Conservation (phyloP, 2,329 filamentous ascomycete genomes). For the Pestalotiopsis sp. region DNA sequence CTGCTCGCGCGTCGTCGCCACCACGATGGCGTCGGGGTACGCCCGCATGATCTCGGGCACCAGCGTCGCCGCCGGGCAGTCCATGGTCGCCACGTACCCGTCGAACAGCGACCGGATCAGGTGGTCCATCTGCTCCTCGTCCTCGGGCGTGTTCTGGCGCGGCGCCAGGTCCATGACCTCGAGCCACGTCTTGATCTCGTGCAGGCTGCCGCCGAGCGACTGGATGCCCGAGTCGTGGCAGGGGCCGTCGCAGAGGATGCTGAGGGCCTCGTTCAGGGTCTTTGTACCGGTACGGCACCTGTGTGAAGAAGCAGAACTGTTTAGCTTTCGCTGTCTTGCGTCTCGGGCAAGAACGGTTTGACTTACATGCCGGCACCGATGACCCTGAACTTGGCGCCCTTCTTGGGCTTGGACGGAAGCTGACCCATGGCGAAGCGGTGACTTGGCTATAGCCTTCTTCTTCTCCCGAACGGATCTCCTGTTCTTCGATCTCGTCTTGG, state of each 20-base stretch:
- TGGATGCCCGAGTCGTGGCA: conserved; percentile 37
- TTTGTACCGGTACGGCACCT: conserved; percentile 39
- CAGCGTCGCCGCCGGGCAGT: conserved; percentile 38
- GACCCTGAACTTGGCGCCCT: conserved; percentile 33
- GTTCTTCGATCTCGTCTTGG: background rate
- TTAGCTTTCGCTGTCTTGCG: background rate
- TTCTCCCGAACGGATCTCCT: background rate
- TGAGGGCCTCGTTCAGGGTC: conserved; percentile 37
- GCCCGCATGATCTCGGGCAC: conserved; percentile 46
- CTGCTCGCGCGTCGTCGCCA: conserved; percentile 41
- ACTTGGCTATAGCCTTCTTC: background rate
- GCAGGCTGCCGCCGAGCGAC: conserved; percentile 34
- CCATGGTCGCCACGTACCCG: conserved; percentile 38
- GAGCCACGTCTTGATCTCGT: conserved; percentile 34
- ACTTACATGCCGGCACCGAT: conserved; percentile 37
- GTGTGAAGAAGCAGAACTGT: conserved; percentile 15
- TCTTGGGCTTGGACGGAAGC: conserved; percentile 27
- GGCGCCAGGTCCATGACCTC: conserved; percentile 34
- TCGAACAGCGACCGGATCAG: conserved; percentile 26
- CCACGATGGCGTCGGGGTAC: conserved; percentile 49
- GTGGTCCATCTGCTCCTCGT: conserved; percentile 34
- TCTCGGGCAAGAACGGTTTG: background rate
- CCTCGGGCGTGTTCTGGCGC: conserved; percentile 23
- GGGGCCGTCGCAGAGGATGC: conserved; percentile 33
- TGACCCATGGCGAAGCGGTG: conserved; percentile 28